Base-by-base conservation (phyloP, 257 asterid genomes). In the Nicotiana undulata region DNA sequence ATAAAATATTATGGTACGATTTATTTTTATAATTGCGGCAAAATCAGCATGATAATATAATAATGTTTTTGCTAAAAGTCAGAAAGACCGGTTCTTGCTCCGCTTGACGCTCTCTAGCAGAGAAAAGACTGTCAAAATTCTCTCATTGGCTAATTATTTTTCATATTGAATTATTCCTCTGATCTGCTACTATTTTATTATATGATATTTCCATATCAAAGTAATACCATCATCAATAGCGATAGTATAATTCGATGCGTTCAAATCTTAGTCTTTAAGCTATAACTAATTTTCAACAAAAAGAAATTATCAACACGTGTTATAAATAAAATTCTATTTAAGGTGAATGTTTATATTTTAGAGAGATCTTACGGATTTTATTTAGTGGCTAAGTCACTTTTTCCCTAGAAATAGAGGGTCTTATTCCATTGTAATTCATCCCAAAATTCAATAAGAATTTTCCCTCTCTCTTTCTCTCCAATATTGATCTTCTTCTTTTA, bases 51-150 rank as follows among this genome's bases (percentile, higher is more conserved):
- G 18, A 68, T 40, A 12, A 40, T 15, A 70, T 44, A 22, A 13
- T 70, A 22, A 70, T 44, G 3, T 20, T 5, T 44, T 70, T 3
- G 58, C 6, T 44, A 22, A 72, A 72, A 44, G 60, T 72, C 78
- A 46, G 78, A 72, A 72, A 72, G 60, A 72, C 60, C 78, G 60
- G 37, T 72, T 72, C 60, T 72, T 72, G 22, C 78, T 70, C 60
- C 78, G 60, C 24, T 72, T 72, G 24, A 72, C n/a, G 16, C 78
- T 72, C 77, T 4, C 58, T 11, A 31, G 18, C 9, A 32, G 28
- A 32, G 26, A 34, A 66, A 66, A 20, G 75, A 31, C 51, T n/a
- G 51, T 65, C 51, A 65, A 65, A 29, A 68, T 40, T 40, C 44
- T 40, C 22, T 68, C 3, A 44, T 13, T 68, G 53, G 32, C 11